A percentile compares a stretch with the other conserved stretches of the same genome.
phyloP scores from a whole-genome alignment of 225 moss, liverwort and hornwort species.

The Ulota crispa region DNA sequence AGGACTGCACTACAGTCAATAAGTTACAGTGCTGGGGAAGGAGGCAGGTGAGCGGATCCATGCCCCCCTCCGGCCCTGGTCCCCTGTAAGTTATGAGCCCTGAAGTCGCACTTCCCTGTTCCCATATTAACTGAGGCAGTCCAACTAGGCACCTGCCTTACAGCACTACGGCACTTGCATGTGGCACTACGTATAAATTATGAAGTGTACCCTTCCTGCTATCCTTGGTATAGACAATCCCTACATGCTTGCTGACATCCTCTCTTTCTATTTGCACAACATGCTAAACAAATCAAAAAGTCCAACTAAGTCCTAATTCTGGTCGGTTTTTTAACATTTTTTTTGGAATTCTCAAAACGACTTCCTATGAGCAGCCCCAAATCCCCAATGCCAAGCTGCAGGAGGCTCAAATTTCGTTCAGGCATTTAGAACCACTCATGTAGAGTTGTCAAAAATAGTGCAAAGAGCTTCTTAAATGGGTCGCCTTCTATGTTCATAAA shows the following conservation, averaged over 20 bases:
- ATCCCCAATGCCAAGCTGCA: too few relatives aligned
- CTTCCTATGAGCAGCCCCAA: too few relatives aligned
- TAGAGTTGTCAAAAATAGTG: too few relatives aligned
- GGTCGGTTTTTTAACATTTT: too few relatives aligned
- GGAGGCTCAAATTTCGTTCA: too few relatives aligned
- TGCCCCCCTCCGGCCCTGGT: not conserved
- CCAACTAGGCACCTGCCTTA: not conserved
- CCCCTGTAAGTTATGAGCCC: too few relatives aligned
- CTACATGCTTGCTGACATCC: not conserved
- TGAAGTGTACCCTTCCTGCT: not conserved
- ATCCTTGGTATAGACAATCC: too few relatives aligned
- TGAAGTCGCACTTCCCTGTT: not conserved
- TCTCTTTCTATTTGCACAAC: not conserved
- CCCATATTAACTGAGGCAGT: not conserved
- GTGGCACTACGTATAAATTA: constrained; percentile 12
- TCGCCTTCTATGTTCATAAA: too few relatives aligned
- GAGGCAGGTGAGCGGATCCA: not conserved
- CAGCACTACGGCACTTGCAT: not conserved
- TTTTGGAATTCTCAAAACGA: too few relatives aligned
- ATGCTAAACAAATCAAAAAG: not conserved
- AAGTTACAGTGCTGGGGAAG: too few relatives aligned
- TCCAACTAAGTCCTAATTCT: not conserved
- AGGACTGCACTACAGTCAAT: not conserved
- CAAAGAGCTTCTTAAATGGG: too few relatives aligned
- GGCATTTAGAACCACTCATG: too few relatives aligned